Evolutionary conservation across 2,329 filamentous ascomycete genomes (phyloP).

Genomic region (Penicillium brevicompactum): DNA sequence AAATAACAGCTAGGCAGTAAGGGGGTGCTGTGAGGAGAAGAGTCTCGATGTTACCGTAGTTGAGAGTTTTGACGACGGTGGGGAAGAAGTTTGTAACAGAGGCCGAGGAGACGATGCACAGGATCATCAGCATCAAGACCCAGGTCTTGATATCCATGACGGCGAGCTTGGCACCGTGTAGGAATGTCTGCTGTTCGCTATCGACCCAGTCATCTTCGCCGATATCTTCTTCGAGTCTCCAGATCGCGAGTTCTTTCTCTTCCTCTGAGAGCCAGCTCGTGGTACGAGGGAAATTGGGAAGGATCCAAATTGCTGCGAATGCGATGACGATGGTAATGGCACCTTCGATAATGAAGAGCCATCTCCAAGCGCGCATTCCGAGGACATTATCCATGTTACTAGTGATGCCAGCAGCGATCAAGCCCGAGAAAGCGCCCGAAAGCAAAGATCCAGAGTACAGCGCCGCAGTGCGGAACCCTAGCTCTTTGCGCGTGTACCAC

Average conservation of each 20-base stretch:
- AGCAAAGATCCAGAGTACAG: slow-evolving; percentile 66
- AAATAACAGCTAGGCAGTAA: slow-evolving; percentile 63
- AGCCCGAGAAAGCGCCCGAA: slow-evolving; percentile 70
- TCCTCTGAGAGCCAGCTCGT: slow-evolving; percentile 62
- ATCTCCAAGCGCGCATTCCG: slow-evolving; percentile 63
- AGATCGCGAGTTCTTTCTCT: slow-evolving; percentile 59
- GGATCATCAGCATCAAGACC: slow-evolving; percentile 59
- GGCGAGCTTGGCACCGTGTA: slow-evolving; percentile 57
- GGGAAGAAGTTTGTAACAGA: slow-evolving; percentile 71
- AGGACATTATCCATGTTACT: slow-evolving; percentile 60
- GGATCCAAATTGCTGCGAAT: slow-evolving; percentile 57
- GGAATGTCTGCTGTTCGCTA: slow-evolving; percentile 54
- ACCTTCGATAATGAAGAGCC: slow-evolving; percentile 72
- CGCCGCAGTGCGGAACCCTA: slow-evolving; percentile 48
- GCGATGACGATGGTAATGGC: slow-evolving; percentile 65
- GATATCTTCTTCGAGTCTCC: slow-evolving; percentile 65
- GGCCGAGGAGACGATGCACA: slow-evolving; percentile 59
- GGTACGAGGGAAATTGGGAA: slow-evolving; percentile 69
- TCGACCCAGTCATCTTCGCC: slow-evolving; percentile 66
- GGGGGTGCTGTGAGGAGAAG: slow-evolving; percentile 67
- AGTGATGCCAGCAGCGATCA: slow-evolving; percentile 67
- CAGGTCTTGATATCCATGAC: slow-evolving; percentile 63
- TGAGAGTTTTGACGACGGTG: slow-evolving; percentile 68
- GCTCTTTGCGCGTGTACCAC: slow-evolving; percentile 25
- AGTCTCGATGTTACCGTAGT: slow-evolving; percentile 62